Evolutionary conservation across 2,329 filamentous ascomycete genomes (phyloP).

Genomic region (Cryphonectria nitschkei): DNA sequence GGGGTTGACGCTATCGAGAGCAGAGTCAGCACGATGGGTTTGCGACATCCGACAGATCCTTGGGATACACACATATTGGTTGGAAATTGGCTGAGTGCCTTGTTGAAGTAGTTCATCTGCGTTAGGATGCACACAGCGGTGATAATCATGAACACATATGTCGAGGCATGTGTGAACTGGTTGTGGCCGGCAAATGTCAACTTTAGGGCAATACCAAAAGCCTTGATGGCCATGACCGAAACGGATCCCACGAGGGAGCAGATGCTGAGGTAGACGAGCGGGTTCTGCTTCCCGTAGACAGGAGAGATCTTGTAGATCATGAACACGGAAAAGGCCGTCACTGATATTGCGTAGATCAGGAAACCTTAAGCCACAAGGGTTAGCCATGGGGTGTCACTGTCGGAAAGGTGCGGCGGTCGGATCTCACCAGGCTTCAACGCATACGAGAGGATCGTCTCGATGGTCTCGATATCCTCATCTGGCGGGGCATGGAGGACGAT

Average conservation of each 20-base stretch:
- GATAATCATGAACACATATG: slow-evolving; percentile 96
- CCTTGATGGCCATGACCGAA: slow-evolving; percentile 99
- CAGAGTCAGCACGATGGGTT: slow-evolving; percentile 35
- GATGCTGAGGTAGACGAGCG: slow-evolving; percentile 94
- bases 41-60: background rate
- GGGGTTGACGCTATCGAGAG: slow-evolving; percentile 75
- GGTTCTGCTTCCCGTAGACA: slow-evolving; percentile 89
- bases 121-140: slow-evolving; percentile 92
- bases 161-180: slow-evolving; percentile 92
- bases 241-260: slow-evolving; percentile 97
- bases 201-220: slow-evolving; percentile 96
- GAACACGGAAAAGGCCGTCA: slow-evolving; percentile 80
- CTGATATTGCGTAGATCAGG: slow-evolving; percentile 79
- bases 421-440: slow-evolving; percentile 84
- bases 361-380: slow-evolving; percentile 65
- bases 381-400: slow-evolving; percentile 27
- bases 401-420: background rate
- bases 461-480: slow-evolving; percentile 86
- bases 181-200: slow-evolving; percentile 92
- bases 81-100: slow-evolving; percentile 93
- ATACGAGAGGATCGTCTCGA: slow-evolving; percentile 89
- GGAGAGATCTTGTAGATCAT: slow-evolving; percentile 98
- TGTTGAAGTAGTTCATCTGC: slow-evolving; percentile 99
- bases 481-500: slow-evolving; percentile 97
- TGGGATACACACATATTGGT: slow-evolving; percentile 81